These are phyloP conservation scores for Daldinia decipiens DNA, from an alignment of 495 filamentous ascomycete species.

Conservation along the genomic window DNA sequence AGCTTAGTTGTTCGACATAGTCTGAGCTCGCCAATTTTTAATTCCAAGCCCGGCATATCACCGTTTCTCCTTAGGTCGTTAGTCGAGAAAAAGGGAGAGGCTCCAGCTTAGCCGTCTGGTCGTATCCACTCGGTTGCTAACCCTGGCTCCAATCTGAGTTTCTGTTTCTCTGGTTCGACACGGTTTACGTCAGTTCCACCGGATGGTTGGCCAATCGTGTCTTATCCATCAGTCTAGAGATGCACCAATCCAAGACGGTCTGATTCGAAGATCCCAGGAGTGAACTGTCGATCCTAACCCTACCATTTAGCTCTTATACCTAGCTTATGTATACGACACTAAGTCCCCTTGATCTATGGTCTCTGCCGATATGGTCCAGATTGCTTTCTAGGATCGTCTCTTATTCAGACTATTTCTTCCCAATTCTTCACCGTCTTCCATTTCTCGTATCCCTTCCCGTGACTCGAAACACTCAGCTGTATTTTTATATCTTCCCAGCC, in stretches of 20 bases:
- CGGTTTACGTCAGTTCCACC: constrained; percentile 35
- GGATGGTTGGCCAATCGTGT: constrained; percentile 43
- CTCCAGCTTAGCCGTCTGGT: constrained; percentile 10
- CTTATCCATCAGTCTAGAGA: constrained; percentile 29
- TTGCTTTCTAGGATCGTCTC: constrained; percentile 16
- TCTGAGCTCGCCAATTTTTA: constrained; percentile 26
- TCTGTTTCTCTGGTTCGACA: constrained; percentile 37
- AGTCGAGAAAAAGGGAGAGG: constrained; percentile 26
- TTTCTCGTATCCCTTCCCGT: constrained; percentile 18
- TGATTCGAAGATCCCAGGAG: constrained; percentile 42
- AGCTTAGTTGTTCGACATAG: constrained; percentile 8
- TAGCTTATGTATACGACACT: constrained; percentile 28
- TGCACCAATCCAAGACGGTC: constrained; percentile 39
- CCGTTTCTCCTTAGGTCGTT: constrained; percentile 18
- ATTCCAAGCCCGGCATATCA: constrained; percentile 20
- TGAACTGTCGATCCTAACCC: constrained; percentile 43
- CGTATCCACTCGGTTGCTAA: constrained; percentile 13
- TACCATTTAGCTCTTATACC: constrained; percentile 30
- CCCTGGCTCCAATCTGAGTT: constrained; percentile 28
- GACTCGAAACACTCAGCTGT: constrained; percentile 5
- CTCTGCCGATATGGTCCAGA: constrained; percentile 30
- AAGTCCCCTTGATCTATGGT: constrained; percentile 36
- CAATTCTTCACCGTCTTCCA: constrained; percentile 18
- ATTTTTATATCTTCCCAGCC: constrained; percentile 18
- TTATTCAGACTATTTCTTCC: constrained; percentile 32